Conservation (phyloP, 2,329 filamentous ascomycete species). For the Ophiostoma pallidulum region DNA sequence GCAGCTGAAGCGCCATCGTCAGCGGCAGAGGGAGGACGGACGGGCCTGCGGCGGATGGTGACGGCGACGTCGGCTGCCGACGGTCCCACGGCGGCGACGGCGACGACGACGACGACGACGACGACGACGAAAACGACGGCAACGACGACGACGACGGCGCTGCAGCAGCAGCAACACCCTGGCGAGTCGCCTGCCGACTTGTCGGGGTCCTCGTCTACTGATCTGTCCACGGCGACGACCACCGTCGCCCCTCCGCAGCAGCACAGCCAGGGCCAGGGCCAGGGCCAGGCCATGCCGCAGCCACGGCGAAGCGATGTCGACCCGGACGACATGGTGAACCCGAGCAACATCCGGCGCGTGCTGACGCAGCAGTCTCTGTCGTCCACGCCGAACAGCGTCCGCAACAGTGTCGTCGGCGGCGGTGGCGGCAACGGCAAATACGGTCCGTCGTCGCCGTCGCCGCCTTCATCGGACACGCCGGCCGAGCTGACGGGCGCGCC, state of each 20-base stretch:
- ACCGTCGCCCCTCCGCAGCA: background rate
- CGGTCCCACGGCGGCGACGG: conserved; percentile 31
- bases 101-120: too few species aligned
- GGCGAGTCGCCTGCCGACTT: conserved; percentile 13
- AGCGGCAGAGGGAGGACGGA: conserved; percentile 37
- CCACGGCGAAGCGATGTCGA: conserved; percentile 28
- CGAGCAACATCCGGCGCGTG: conserved; percentile 64
- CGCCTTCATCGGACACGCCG: conserved; percentile 26
- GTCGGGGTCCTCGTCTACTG: conserved; percentile 37
- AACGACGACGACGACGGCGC: too few species aligned
- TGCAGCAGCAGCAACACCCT: conserved; percentile 22
- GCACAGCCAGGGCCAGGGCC: too few species aligned
- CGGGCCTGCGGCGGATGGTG: conserved; percentile 31
- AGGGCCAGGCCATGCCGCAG: conserved; percentile 16
- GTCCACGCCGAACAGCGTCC: conserved; percentile 40
- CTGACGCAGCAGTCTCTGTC: conserved; percentile 60
- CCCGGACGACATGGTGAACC: conserved; percentile 54
- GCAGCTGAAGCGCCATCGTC: too few species aligned
- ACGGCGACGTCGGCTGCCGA: conserved; percentile 18
- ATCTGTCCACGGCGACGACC: conserved; percentile 24
- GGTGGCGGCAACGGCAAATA: background rate
- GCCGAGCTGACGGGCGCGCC: conserved; percentile 52
- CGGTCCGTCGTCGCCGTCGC: too few species aligned
- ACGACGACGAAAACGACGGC: too few species aligned
- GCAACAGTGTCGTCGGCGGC: background rate